Conservation (phyloP, 2,329 filamentous ascomycete genomes). For the Mycosphaerelloides madeirae region DNA sequence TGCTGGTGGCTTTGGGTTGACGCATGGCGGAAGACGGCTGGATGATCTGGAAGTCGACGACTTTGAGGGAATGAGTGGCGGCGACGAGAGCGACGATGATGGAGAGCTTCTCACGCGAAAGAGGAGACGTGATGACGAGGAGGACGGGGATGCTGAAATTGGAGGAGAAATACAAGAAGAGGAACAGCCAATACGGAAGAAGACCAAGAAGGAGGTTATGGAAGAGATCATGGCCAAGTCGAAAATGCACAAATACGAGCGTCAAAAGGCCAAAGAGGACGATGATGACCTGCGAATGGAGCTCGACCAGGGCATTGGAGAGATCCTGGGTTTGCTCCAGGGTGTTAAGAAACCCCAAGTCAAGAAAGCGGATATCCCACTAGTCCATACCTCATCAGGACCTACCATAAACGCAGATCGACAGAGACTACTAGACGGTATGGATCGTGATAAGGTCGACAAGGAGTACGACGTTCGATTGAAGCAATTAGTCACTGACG, state of each 20-base stretch:
- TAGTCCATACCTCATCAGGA: slow-evolving; percentile 33
- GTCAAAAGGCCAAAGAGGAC: slow-evolving; percentile 86
- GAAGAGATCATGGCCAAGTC: slow-evolving; percentile 97
- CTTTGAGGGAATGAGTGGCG: slow-evolving; percentile 45
- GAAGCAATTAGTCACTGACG: slow-evolving; percentile 76
- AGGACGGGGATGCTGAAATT: slow-evolving; percentile 52
- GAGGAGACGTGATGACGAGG: slow-evolving; percentile 47
- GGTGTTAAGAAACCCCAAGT: slow-evolving; percentile 47
- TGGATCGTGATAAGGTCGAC: slow-evolving; percentile 65
- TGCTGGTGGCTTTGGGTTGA: slow-evolving; percentile 49
- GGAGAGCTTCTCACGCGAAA: slow-evolving; percentile 39
- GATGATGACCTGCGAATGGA: slow-evolving; percentile 82
- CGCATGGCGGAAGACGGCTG: slow-evolving; percentile 63
- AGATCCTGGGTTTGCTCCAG: slow-evolving; percentile 68
- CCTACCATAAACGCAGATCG: slow-evolving; percentile 57
- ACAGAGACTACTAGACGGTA: slow-evolving; percentile 55
- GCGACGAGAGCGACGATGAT: slow-evolving; percentile 28
- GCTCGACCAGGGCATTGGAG: slow-evolving; percentile 75
- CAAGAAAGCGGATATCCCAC: slow-evolving; percentile 18
- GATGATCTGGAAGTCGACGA: slow-evolving; percentile 81
- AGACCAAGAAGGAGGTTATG: slow-evolving; percentile 95
- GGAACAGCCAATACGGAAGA: slow-evolving; percentile 73
- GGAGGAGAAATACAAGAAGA: slow-evolving; percentile 49
- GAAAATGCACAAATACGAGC: slow-evolving; percentile 89
- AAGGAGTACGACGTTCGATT: slow-evolving; percentile 84